Conservation (phyloP, 169 alveolate species). For the Plasmodium berghei region DNA sequence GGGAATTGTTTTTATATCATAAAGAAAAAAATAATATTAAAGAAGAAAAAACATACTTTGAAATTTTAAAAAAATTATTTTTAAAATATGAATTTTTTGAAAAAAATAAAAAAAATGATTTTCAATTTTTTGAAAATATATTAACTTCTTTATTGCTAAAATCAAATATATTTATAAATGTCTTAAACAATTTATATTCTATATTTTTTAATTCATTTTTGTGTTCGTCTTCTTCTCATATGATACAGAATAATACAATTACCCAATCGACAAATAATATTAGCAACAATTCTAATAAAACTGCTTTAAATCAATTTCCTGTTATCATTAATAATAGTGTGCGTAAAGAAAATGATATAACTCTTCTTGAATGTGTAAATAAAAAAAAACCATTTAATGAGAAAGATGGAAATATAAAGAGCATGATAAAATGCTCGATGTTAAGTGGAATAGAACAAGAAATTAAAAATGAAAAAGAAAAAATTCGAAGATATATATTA, state of each 20-base stretch:
- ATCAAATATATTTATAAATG: conserved; percentile 57
- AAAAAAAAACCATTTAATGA: not conserved
- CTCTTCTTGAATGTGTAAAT: not conserved
- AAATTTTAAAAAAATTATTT: conserved; percentile 44
- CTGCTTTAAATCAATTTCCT: not conserved
- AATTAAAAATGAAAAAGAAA: not conserved
- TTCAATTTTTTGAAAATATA: conserved; percentile 61
- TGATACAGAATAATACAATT: not conserved
- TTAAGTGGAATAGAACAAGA: not conserved
- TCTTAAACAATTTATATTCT: conserved; percentile 20
- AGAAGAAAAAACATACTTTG: conserved; percentile 31
- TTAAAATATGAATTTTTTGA: conserved; percentile 47
- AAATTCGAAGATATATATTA: conserved; percentile 51
- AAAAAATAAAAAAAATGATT: conserved; percentile 70
- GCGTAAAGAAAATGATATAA: too few species aligned
- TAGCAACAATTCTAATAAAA: not conserved
- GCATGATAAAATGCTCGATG: too few species aligned
- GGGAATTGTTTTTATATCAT: conserved; percentile 48
- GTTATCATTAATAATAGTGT: not conserved
- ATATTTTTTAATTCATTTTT: conserved; percentile 13
- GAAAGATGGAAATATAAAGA: not conserved
- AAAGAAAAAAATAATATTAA: conserved; percentile 36
- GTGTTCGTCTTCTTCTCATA: not conserved
- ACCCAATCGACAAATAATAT: not conserved
- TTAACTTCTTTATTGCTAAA: conserved; percentile 38